Evolutionary conservation across 805 yeast genomes (phyloP).

Genomic region (Phaffomyces opuntiae): DNA sequence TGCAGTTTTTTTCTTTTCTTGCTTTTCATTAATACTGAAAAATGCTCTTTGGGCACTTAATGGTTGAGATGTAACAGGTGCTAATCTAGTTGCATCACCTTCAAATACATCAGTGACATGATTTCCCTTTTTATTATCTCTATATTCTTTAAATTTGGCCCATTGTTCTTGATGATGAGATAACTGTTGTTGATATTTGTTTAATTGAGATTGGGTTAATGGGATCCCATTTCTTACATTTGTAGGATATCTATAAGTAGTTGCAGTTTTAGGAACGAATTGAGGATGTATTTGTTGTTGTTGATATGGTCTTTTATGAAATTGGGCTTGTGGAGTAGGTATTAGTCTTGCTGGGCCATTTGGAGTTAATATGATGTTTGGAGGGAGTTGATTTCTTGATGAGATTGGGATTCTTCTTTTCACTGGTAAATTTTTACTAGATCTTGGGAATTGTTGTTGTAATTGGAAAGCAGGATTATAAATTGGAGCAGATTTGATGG

Average conservation of each 20-base stretch:
- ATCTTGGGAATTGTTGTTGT: constrained; percentile 11
- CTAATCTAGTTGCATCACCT: constrained; percentile 38
- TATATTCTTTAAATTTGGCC: constrained; percentile 21
- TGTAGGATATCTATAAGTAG: constrained; percentile 13
- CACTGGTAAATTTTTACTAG: constrained; percentile 2
- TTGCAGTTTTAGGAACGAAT: constrained; percentile 19
- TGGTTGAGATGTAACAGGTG: constrained; percentile 47
- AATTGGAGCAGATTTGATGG: constrained; percentile 29
- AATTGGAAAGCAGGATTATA: constrained; percentile 11
- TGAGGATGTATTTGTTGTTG: background rate
- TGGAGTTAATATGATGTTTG: constrained; percentile 5
- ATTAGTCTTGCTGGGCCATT: constrained; percentile 4
- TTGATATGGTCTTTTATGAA: constrained; percentile 5
- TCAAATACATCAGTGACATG: constrained; percentile 44
- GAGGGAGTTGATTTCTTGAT: background rate
- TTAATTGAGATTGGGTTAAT: constrained; percentile 18
- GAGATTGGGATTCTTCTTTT: constrained; percentile 2
- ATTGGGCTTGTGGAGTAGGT: constrained; percentile 4
- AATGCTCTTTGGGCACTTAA: constrained; percentile 39
- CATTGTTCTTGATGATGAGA: constrained; percentile 22
- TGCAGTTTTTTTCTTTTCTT: constrained; percentile 9
- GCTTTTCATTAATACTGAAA: constrained; percentile 23
- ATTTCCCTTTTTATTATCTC: constrained; percentile 15
- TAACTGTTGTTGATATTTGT: constrained; percentile 21
- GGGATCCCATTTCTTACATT: constrained; percentile 8